Conservation (phyloP, 176 grass and related monocot genomes). For the Microstegium vimineum region DNA sequence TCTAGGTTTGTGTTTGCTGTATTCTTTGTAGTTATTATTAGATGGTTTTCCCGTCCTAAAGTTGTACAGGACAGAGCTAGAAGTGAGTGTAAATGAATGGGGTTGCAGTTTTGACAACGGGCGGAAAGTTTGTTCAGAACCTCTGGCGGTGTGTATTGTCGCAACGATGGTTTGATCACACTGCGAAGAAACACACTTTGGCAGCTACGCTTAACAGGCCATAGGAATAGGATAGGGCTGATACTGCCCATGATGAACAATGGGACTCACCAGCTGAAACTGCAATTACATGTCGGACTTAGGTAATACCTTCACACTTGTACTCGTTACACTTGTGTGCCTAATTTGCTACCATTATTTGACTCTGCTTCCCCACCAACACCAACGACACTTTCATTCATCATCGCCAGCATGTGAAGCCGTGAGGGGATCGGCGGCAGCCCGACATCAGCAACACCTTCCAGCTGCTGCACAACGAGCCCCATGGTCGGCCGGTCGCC, state of each 20-base stretch:
- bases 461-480: conserved; percentile 48
- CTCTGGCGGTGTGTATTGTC: not conserved
- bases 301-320: not conserved
- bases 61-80: conserved; percentile 35
- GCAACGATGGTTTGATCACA: not conserved
- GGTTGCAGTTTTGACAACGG: conserved; percentile 36
- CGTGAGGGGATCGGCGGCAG: conserved; percentile 35
- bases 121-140: not conserved
- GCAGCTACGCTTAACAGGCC: not conserved
- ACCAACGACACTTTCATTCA: conserved; percentile 1
- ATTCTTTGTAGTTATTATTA: conserved; percentile 17
- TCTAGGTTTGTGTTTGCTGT: conserved; percentile 22
- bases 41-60: not conserved
- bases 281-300: not conserved
- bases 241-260: not conserved
- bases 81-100: conserved; percentile 22
- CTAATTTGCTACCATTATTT: not conserved
- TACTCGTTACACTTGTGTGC: not conserved
- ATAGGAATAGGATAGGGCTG: not conserved
- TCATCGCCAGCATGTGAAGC: conserved; percentile 40
- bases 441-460: conserved; percentile 28
- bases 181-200: not conserved
- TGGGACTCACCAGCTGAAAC: not conserved
- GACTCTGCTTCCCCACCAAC: not conserved
- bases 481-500: conserved; percentile 47